Evolutionary conservation across 148 eudicot species (phyloP), one percentile per base, ranked within the genome.

Genomic region (Polygonum maritimum): DNA sequence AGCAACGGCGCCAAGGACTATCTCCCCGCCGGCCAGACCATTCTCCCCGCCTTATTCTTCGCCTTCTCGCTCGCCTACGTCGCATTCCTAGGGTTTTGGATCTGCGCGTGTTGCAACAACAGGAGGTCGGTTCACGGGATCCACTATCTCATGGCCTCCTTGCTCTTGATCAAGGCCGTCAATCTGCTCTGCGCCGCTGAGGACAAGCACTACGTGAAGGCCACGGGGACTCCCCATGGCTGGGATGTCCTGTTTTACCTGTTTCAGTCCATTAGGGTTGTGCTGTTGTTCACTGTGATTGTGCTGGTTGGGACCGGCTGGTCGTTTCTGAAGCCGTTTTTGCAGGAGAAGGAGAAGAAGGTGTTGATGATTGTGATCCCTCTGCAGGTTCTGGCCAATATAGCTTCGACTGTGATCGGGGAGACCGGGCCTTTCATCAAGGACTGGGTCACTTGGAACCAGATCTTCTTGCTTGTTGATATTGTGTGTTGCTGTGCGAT

Each of bases 251-350:
- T 90, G 80, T 92, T 92, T 60, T 92, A 92, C 78, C 80, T 92
- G 0, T 92, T 90, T 72, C 83, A 86, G 19, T 92, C 90, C 41
- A 44, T 92, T 65, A 89, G 85, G 62, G 97, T 88, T 2, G 84
- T 90, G 4, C 79, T 79, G 5, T 70, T 92, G 76, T 92, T 92
- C 58, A 88, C 97, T 2, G 39, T 92, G 83, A 92, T 92, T 48
- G 97, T 92, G n/a, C 80, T 92, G 82, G 88, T 92, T 58, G 97
- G 97, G 35, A 92, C 97, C 2, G 97, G 97, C 0, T 92, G 97
- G 97, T 92, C 97, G 7, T 89, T 92, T 69, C 67, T 92, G 83
- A 92, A 92, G 55, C 97, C 97, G 2, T 92, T 81, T 75, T 76
- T 92, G 71, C 97, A 92, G 49, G 89, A 88, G 33, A 86, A 87